A percentile compares a stretch with the other conserved stretches of the same genome.
Evolutionary conservation across 441 rosid species (phyloP).

Genomic region (Viola pubescens): DNA sequence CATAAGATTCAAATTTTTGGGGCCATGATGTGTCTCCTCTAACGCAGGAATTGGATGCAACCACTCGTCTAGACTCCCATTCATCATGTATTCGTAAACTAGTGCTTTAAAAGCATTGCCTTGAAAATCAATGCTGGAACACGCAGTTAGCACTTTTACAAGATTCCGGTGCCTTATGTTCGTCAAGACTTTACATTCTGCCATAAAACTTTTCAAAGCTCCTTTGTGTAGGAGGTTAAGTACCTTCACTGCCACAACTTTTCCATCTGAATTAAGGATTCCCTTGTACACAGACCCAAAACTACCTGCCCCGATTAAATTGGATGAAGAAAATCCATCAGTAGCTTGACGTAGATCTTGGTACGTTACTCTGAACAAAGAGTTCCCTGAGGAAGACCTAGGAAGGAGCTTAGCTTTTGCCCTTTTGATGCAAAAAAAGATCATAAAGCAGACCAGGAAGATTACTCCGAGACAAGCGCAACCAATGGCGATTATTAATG

Average conservation of each 20-base stretch:
- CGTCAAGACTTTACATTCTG: no score
- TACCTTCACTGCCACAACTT: slow-evolving; percentile 14
- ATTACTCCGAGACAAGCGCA: not conserved
- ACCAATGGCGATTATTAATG: not conserved
- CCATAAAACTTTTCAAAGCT: no score
- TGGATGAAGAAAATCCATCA: slow-evolving; percentile 8
- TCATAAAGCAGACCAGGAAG: not conserved
- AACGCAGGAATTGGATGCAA: no score
- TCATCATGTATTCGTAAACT: no score
- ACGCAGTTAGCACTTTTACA: no score
- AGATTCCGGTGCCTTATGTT: no score
- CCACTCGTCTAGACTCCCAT: no score
- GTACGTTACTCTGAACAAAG: slow-evolving; percentile 16
- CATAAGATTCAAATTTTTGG: not conserved
- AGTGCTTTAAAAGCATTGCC: no score
- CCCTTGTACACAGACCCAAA: slow-evolving; percentile 14
- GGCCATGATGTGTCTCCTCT: no score
- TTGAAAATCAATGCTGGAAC: no score
- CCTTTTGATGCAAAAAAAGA: not conserved
- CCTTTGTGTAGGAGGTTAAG: no score
- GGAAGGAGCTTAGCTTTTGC: no score
- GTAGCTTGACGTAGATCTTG: slow-evolving; percentile 11
- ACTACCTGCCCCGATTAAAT: slow-evolving; percentile 9
- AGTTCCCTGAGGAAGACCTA: not conserved
- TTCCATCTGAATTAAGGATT: slow-evolving; percentile 1